Base-by-base conservation (phyloP, 2,329 filamentous ascomycete species). In the Nigrospora oryzae region DNA sequence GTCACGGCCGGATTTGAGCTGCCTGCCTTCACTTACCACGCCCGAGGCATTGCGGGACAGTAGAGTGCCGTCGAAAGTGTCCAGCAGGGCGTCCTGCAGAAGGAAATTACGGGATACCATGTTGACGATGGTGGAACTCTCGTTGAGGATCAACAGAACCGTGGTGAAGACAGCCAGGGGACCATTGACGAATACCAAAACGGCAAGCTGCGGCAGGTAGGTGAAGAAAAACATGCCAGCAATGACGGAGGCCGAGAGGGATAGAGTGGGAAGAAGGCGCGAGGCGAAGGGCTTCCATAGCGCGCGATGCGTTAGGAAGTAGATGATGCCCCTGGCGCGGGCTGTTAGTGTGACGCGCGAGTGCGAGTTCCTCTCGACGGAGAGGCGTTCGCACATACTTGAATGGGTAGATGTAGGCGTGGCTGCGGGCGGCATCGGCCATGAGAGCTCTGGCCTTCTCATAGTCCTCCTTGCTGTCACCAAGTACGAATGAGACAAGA, bases 341-440 rank as follows among this genome's bases (percentile, higher is more conserved):
- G 30, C 49, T 51, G 43, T 51, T 43, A 34, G 34, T 10, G 23
- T 10, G 5, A 10, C 23, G 23, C 23, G 23, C 23, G 23, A 28
- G 23, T 5, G 23, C 23, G 23, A 28, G 23, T 28, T 28, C 23
- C 23, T 28, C 23, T 10, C 8, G 7, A 28, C 23, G 8, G 23
- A 28, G 23, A 28, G 23, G 23, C 23, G 5, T 2, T 28, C 23
- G 10, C 16, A 43, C 49, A 31, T 60, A 76, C 70, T 77, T 89
- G 65, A 96, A 74, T 23, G 91, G 91, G 65, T 95, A 96, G 51
- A 94, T 65, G 60, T 93, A 95, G 19, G 89, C 80, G 41, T 81
- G 79, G 51, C 89, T 95, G 55, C 74, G 79, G 42, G 82, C 78
- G 31, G 88, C 86, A 56, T 88, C 80, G 36, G 74, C 66, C 36